Evolutionary conservation across 2,329 filamentous ascomycete species (phyloP), one percentile per base, ranked within the genome.

Genomic region (Ciborinia camelliae): DNA sequence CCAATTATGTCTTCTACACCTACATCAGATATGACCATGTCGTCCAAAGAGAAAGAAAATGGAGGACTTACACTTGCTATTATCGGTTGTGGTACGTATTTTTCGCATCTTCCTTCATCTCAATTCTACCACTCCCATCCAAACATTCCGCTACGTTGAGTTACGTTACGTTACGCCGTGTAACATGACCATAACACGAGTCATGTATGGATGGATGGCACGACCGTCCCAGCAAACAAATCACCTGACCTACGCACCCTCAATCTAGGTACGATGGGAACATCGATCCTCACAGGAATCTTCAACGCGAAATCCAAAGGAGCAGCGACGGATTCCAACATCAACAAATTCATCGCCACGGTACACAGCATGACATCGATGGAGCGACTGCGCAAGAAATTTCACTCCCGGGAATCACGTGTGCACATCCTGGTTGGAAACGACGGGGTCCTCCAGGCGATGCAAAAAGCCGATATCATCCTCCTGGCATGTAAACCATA

Each of bases 401-500:
- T 80, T 60, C n/a, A 71, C 4, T 30, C 73, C 3, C 70, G 76
- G 20, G 66, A 68, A 0, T 65, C 66, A 32, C 55, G 58, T 8
- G 35, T 75, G 23, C 73, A 74, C 9, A 69, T 76, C 1, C 71
- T 78, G 2, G 73, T 73, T 4, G 74, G 76, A 7, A 84, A 91
- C 70, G 53, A 43, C 3, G 53, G 53, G 18, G 95, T 96, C 76
- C 77, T 92, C 39, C 77, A 81, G 35, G 87, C 90, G 2, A 86
- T 88, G 35, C 78, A 85, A 69, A 80, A 87, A 72, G 86, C 90
- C 26, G 90, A 96, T 74, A 83, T 96, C 48, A 77, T 96, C 47
- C 81, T 96, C 37, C 82, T 96, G 1, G 87, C 86, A 30, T 96
- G 92, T 82, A 95, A 96, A 77, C 90, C 92, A 0, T 85, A 90